Conservation (phyloP, 352 stramenopile species). For the Phytopythium delawarense region DNA sequence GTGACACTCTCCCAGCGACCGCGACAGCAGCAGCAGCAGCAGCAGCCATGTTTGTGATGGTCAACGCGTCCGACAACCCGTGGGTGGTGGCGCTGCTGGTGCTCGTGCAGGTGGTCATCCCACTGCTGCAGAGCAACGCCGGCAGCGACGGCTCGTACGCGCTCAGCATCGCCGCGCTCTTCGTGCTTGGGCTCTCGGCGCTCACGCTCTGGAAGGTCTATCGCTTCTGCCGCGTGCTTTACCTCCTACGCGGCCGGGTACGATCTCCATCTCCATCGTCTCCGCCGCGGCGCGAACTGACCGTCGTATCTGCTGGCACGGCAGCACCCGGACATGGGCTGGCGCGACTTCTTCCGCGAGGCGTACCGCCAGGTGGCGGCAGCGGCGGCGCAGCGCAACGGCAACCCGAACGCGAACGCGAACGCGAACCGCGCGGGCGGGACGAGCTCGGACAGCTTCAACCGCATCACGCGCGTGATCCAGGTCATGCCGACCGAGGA, state of each 20-base stretch:
- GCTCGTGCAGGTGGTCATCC: slow-evolving; percentile 74
- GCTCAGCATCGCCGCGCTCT: slow-evolving; percentile 49
- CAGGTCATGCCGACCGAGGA: slow-evolving; percentile 82
- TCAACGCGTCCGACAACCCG: slow-evolving; percentile 73
- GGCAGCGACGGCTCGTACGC: slow-evolving; percentile 50
- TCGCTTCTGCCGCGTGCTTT: slow-evolving; percentile 52
- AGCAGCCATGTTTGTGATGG: slow-evolving; percentile 67
- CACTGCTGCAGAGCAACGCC: slow-evolving; percentile 67
- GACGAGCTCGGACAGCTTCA: slow-evolving; percentile 55
- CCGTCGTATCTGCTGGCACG: no score
- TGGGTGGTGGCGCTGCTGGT: slow-evolving; percentile 77
- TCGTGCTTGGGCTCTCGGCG: slow-evolving; percentile 50
- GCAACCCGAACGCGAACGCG: slow-evolving; percentile 16
- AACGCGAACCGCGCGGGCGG: slow-evolving; percentile 24
- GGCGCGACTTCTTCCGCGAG: slow-evolving; percentile 52
- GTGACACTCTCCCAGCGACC: not conserved
- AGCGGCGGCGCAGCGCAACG: slow-evolving; percentile 28
- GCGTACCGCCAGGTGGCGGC: slow-evolving; percentile 40
- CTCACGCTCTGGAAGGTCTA: slow-evolving; percentile 49
- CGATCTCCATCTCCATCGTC: not conserved
- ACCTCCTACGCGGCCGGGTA: slow-evolving; percentile 37
- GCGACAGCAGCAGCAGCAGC: not conserved
- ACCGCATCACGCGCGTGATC: slow-evolving; percentile 69
- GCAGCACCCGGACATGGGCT: slow-evolving; percentile 49
- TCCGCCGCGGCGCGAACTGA: not conserved